Percentiles rank a stretch among this genome's conserved stretches.
These are phyloP conservation scores for Heritiera fomes DNA, from an alignment of 345 rosid species.

Conservation along the genomic window DNA sequence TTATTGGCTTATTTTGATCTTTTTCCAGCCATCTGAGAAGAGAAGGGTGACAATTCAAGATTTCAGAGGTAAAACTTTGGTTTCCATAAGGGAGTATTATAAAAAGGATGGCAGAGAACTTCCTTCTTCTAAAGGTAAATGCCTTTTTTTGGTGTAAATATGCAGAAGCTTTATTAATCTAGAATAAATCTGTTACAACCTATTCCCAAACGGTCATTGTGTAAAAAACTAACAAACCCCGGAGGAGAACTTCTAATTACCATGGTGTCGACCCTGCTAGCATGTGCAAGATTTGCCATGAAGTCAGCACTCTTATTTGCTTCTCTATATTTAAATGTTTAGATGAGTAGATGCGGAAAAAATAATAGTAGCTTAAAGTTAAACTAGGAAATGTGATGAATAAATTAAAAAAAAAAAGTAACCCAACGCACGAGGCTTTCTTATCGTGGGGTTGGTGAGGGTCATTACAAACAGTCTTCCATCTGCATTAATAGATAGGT, in stretches of 20 bases:
- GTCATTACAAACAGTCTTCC: no score
- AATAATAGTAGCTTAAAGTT: neutral
- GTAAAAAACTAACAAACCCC: no score
- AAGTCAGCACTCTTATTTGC: no score
- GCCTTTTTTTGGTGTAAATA: neutral
- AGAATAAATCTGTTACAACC: no score
- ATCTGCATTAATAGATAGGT: no score
- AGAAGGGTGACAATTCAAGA: constrained; percentile 88
- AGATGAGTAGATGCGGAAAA: neutral
- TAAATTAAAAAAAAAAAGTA: neutral
- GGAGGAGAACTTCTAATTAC: no score
- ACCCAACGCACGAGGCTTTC: no score
- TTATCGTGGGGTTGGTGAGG: no score
- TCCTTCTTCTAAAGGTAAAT: constrained; percentile 77
- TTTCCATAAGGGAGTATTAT: constrained; percentile 85
- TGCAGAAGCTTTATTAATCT: no score
- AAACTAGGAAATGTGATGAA: neutral
- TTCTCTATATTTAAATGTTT: neutral
- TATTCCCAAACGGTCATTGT: no score
- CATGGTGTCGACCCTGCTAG: no score
- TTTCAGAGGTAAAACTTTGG: constrained; percentile 70
- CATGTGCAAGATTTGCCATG: no score
- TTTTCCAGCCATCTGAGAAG: constrained; percentile 59
- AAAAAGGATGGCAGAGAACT: constrained; percentile 82
- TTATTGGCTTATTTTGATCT: neutral